Evolutionary conservation across 768 basidiomycete genomes (phyloP), one percentile per base, ranked within the genome.

Genomic region (Serendipita sp.): DNA sequence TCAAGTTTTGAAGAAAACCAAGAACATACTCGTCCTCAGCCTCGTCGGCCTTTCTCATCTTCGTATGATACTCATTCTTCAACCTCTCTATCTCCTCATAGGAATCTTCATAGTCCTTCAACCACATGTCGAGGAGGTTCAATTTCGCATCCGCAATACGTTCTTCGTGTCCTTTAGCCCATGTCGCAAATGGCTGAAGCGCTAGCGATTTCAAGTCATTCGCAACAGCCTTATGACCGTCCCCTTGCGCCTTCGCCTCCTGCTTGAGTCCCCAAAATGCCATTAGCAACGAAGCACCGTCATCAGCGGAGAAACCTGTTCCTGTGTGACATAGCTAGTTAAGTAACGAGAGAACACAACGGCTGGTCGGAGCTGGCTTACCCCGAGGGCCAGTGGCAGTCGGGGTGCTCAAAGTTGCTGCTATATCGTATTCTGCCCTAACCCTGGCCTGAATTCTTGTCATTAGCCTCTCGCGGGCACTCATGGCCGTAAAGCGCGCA

Each of bases 1-100:
- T 13, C 10, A 43, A 10, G 33, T 31, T 18, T 13, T 27, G 44
- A 67, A 65, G 53, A 58, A 62, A 48, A 18, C 13, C 1, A 3
- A 44, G 34, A 33, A 78, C 91, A 70, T 73, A 95, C 93, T 95
- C 92, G 72, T 96, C 93, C 72, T 91, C 91, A 5, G 87, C 86
- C 70, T 96, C 93, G 69, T 96, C 93, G 15, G 93, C 92, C 44
- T 82, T 81, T 63, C 89, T 82, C 0, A 82, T 85, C 73, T 92
- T 95, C 36, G 79, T 73, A 10, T 90, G 72, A 70, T 95, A 95
- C 63, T 82, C 78, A 62, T 84, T 80, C 74, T 88, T 91, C 67
- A 92, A 74, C 73, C 86, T 86, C 46, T 77, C 72, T 3, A 79
- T 76, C 63, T 88, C 85, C 23, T 73, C 77, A 29, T 85, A 81